Base-by-base conservation (phyloP, 768 basidiomycete genomes). In the Coprinellus micaceus region DNA sequence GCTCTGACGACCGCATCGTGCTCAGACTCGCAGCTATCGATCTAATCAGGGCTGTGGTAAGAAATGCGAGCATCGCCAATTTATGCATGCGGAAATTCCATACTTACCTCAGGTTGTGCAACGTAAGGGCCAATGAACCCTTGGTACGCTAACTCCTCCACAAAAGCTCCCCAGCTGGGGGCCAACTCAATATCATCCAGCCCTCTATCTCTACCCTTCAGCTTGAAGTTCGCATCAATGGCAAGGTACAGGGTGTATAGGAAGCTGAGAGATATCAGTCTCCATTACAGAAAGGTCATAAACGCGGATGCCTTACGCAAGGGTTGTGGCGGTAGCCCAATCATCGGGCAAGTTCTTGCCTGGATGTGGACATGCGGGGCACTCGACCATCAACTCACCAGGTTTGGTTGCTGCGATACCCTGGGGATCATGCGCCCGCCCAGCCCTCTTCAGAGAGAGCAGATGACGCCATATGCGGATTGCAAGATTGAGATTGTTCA, bases 361-460 rank as follows among this genome's bases (percentile, higher is more conserved):
- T 0, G 64, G 64, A 19, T 63, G 62, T 6, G 67, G 67, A 52
- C 69, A 69, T 6, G 67, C 51, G 2, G 67, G 66, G 55, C 69
- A 70, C 13, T 39, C 47, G 10, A 69, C 40, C 2, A 66, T 65
- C 17, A 55, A 57, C 10, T 55, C 48, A 0, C 69, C 69, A n/a
- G 33, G 53, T 24, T 52, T 33, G 1, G 69, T 71, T 5, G 36
- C 57, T 2, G 19, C 22, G 4, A 54, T 55, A 3, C 66, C 61
- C 22, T 47, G 56, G 50, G 60, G 56, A 57, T 66, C 58, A 57
- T 70, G 63, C 46, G 66, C 62, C 37, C 66, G 39, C 25, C 68
- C 60, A 41, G 62, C 51, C 6, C 67, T 55, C 59, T 69, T 59
- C 50, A 71, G 54, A 61, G 64, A 62, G 46, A 64, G 58, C 4